Evolutionary conservation across 1,139 yeast species (phyloP), one percentile per base, ranked within the genome.

Genomic region (Yamadazyma friedrichii): DNA sequence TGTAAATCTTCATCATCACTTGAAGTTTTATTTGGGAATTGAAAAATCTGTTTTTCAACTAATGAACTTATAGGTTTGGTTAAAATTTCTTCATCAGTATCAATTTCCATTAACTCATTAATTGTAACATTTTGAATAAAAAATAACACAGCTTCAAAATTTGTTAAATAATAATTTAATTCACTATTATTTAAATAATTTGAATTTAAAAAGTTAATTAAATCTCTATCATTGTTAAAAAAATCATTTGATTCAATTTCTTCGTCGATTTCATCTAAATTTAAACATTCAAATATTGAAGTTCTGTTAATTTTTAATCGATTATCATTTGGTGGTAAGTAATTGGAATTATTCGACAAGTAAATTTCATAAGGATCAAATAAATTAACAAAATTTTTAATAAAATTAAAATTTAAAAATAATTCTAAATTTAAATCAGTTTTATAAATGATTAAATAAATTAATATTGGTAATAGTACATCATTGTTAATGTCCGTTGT

Each of bases 141-240:
- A 36, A 56, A 63, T 16, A 70, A 53, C 15, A 67, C 64, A 1
- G 77, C 77, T 42, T 71, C 77, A 41, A 70, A 65, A 46, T 71
- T 71, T 9, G 76, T 70, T 27, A 71, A 52, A 47, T 69, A 70
- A 44, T 63, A 71, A 42, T 58, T 59, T 28, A 64, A 46, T 44
- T 71, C 77, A 3, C 76, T 75, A 24, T 58, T 58, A 50, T 71
- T 70, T 36, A 70, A 54, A 43, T 56, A 64, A n/a, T 47, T 54
- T 10, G 52, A 41, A 44, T 57, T 57, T 12, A 70, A 54, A 46
- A 55, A 59, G 9, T 58, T 54, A 11, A 67, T 55, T 36, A 70
- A 50, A 10, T 58, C 64, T 35, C 53, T 54, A 44, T 70, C 75
- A 39, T 55, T 58, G 10, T 51, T 51, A 50, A 64, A 65, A 39